phyloP scores from a whole-genome alignment of 2,329 filamentous ascomycete genomes.

The Trematosphaeria pertusa region DNA sequence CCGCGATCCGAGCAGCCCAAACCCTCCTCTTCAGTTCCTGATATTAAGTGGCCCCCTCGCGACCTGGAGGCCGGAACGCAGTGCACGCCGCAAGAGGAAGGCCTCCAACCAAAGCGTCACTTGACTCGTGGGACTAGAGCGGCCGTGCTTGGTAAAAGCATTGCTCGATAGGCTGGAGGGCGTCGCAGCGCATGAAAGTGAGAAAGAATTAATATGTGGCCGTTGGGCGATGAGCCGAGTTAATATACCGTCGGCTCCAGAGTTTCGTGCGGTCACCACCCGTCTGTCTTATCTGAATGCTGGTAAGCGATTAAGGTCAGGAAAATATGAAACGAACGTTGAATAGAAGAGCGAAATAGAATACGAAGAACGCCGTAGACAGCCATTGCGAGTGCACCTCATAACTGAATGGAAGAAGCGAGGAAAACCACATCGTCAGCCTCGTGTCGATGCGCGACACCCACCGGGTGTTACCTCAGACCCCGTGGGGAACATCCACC shows the following conservation, averaged over 20 bases:
- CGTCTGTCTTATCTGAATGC: background rate
- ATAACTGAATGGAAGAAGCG: background rate
- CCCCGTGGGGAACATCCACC: slow-evolving; percentile 7
- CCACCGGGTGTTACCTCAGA: slow-evolving; percentile 6
- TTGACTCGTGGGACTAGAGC: background rate
- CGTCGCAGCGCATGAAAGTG: background rate
- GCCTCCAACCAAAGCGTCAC: background rate
- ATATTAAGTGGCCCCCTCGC: background rate
- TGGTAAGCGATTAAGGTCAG: background rate
- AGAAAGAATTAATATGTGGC: background rate
- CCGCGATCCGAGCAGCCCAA: background rate
- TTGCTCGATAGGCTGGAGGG: background rate
- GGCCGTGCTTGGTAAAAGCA: background rate
- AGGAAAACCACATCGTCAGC: background rate
- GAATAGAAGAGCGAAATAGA: background rate
- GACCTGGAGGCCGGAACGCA: background rate
- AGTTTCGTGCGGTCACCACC: background rate
- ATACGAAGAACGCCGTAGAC: background rate
- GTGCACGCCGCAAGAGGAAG: background rate
- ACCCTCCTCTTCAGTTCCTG: background rate
- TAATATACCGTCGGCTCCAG: background rate
- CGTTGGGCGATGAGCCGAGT: background rate
- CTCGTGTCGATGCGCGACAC: background rate
- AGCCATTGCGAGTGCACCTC: background rate
- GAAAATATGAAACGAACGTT: background rate